Base-by-base conservation (phyloP, 371 early-diverging fungal species). In the Mucor saturninus region DNA sequence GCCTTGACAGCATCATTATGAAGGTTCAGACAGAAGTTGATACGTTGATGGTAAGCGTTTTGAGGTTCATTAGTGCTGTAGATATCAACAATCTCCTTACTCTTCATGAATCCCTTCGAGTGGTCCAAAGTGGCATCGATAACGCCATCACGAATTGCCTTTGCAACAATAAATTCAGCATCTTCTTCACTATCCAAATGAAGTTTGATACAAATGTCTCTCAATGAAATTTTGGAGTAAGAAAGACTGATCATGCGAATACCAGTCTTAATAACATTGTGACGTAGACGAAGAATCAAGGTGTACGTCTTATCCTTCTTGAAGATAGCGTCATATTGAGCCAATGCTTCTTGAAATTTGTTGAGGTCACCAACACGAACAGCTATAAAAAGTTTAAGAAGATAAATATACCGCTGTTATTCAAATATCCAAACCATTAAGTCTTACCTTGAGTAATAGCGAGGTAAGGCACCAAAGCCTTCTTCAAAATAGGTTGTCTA, bases 241-340 rank as follows among this genome's bases (percentile, higher is more conserved):
- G 96, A 91, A 57, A 95, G 69, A 75, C 91, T 91, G 75, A 98
- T 95, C 91, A 93, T 94, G 50, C 98, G 92, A 58, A 98, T 91
- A 54, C 98, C 99, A 2, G 99, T 91, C 87, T 96, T 98, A 85
- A 98, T 98, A 57, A 98, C 99, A 74, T 97, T 97, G 80, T 98
- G 98, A 54, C 97, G 96, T 50, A 98, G 81, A 70, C 97, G 93
- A 56, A 95, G 77, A 62, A 98, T 93, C 52, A 98, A 76, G 0
- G 94, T 93, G 72, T 89, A 90, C 29, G 92, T 95, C 70, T 93
- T 89, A 83, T 98, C 99, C 39, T 86, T 85, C 35, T 88, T 83
- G 80, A 97, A 97, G 38, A 83, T 83, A 21, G 82, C 80, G 4
- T 80, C 84, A 72, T 90, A 89, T 52, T 89, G 82, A 14, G 86